These are phyloP conservation scores for Canariomyces notabilis DNA, from an alignment of 2,329 filamentous ascomycete species.

Conservation along the genomic window DNA sequence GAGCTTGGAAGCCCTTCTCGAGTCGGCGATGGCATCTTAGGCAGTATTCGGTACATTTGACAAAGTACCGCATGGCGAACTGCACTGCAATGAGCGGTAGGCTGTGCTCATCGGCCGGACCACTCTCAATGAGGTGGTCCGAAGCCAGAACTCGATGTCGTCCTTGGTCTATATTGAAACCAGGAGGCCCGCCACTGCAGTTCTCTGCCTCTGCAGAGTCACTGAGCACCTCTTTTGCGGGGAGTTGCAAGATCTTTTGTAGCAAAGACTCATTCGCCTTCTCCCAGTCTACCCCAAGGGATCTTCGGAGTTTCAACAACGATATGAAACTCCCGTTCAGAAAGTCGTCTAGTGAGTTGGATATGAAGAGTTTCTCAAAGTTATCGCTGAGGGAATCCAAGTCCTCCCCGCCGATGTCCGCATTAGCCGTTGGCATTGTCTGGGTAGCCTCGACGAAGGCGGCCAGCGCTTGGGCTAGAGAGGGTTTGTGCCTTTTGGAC, in stretches of 20 bases:
- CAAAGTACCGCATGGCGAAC: constrained; percentile 70
- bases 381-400: constrained; percentile 19
- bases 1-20: constrained; percentile 57
- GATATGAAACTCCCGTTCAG: constrained; percentile 60
- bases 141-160: constrained; percentile 25
- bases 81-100: constrained; percentile 61
- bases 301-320: constrained; percentile 56
- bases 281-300: constrained; percentile 57
- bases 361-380: constrained; percentile 63
- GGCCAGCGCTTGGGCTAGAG: constrained; percentile 35
- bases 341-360: constrained; percentile 62
- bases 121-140: constrained; percentile 29
- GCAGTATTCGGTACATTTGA: constrained; percentile 81
- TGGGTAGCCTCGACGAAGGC: constrained; percentile 29
- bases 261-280: constrained; percentile 48
- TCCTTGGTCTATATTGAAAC: constrained; percentile 12
- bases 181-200: background rate
- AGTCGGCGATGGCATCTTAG: constrained; percentile 74
- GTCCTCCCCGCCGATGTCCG: background rate
- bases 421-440: background rate
- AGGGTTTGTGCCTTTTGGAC: constrained; percentile 68
- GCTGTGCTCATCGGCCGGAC: constrained; percentile 34
- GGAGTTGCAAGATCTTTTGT: background rate
- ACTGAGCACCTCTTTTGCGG: background rate
- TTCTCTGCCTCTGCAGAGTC: background rate